Evolutionary conservation across 345 rosid species (phyloP).

Genomic region (Citrus hindsii): DNA sequence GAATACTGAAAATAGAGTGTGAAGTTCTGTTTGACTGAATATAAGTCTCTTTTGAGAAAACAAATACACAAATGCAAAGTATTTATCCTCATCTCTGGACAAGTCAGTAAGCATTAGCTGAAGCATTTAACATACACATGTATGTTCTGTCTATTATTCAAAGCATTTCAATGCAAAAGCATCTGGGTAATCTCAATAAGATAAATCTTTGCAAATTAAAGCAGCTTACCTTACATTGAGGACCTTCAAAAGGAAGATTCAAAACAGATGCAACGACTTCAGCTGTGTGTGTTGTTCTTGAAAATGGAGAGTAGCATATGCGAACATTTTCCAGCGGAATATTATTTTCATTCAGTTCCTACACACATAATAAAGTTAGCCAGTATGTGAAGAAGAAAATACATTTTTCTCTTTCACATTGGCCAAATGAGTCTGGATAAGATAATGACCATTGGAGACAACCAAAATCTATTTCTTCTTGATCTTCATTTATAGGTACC

Average conservation of each 20-base stretch:
- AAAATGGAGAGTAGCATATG: slow-evolving; percentile 88
- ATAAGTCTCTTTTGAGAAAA: not conserved
- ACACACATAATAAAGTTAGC: slow-evolving; percentile 17
- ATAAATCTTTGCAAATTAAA: not conserved
- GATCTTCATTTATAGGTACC: not conserved
- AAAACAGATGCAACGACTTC: slow-evolving; percentile 61
- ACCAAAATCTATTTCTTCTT: not conserved
- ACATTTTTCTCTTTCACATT: not conserved
- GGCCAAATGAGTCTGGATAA: not conserved
- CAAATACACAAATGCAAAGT: not conserved
- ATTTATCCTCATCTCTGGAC: not conserved
- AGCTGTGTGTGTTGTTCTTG: slow-evolving; percentile 88
- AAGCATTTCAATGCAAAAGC: not conserved
- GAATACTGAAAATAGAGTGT: not conserved
- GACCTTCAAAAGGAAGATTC: slow-evolving; percentile 61
- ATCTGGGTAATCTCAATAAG: not conserved
- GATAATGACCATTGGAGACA: not conserved
- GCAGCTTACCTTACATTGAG: slow-evolving; percentile 65
- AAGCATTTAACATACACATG: not conserved
- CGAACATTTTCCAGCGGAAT: slow-evolving; percentile 57
- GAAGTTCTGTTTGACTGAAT: not conserved
- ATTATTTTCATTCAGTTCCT: slow-evolving; percentile 66
- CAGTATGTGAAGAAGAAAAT: not conserved
- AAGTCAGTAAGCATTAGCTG: not conserved
- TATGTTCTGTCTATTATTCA: not conserved